Conservation (phyloP, 1,284 basidiomycete species). For the Pseudozyma sp. region DNA sequence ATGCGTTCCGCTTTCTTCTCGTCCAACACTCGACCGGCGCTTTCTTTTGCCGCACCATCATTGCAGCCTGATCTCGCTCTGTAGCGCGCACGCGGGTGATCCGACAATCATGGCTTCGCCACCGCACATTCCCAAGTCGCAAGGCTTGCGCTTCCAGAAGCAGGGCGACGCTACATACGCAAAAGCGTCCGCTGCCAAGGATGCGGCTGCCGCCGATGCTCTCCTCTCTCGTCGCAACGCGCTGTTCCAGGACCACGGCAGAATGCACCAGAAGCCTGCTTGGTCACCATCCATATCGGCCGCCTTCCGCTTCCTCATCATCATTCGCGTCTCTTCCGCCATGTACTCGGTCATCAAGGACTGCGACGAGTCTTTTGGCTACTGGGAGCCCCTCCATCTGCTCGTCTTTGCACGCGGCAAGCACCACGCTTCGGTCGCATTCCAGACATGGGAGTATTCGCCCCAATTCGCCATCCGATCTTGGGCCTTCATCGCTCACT, state of each 20-base stretch:
- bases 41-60: neutral
- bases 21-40: neutral
- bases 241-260: constrained; percentile 44
- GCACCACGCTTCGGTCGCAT: constrained; percentile 70
- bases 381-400: constrained; percentile 95
- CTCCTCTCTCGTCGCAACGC: constrained; percentile 45
- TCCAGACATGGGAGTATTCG: constrained; percentile 98
- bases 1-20: constrained; percentile 4
- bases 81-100: neutral
- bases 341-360: constrained; percentile 97
- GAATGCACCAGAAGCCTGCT: constrained; percentile 40
- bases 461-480: constrained; percentile 89
- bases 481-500: constrained; percentile 86
- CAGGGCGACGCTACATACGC: constrained; percentile 27
- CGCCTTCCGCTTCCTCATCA: constrained; percentile 83
- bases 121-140: constrained; percentile 25
- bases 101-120: constrained; percentile 23
- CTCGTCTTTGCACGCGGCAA: constrained; percentile 72
- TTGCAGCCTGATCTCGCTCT: neutral
- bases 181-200: constrained; percentile 32
- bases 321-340: constrained; percentile 82
- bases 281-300: constrained; percentile 73
- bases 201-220: constrained; percentile 38
- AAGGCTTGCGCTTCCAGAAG: constrained; percentile 45
- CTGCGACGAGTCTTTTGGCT: constrained; percentile 95